Base-by-base conservation (phyloP, 352 stramenopile genomes). In the Halophytophthora batemanensis region DNA sequence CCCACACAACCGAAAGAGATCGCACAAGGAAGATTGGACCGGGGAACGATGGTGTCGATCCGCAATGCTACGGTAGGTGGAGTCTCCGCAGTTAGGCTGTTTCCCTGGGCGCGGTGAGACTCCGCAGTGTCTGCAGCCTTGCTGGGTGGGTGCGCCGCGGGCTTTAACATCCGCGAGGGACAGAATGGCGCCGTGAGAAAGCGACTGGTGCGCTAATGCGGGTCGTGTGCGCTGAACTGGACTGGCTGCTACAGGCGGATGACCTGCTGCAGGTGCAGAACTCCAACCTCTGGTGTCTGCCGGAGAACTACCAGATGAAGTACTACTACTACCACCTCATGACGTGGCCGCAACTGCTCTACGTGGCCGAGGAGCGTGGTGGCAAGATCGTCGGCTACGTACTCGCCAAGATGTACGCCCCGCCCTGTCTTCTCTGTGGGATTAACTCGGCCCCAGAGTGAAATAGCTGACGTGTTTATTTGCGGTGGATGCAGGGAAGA, bases 261-360 rank as follows among this genome's bases (percentile, higher is more conserved):
- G 97, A 99, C 79, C 76, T 99, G 43, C 63, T 99, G 25, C 87
- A 98, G 68, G 99, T 99, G 85, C 97, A 99, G 72, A 98, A 96
- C 45, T 96, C 95, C 46, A 99, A 99, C 74, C 77, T 99, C 29
- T 99, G 96, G 94, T 99, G 97, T 79, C 82, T 99, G 43, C 98
- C 98, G 2, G 98, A 99, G 69, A 99, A 99, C 75, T 99, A 99
- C 74, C 95, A 98, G 78, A 98, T 99, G 88, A 98, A 99, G 71
- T 99, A 99, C 75, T 99, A 99, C 75, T 98, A 98, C 59, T 99
- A 99, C 84, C 97, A 99, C 71, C 90, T 99, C 58, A 90, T 99
- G 53, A 95, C 94, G 50, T 99, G 98, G 97, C 98, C 98, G 31
- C 96, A 99, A 69, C 82, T 99, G 47, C 87, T 99, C 12, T 98